Percentiles rank a stretch among this genome's conserved stretches.
These are phyloP conservation scores for Massariosphaeria phaeospora DNA, from an alignment of 495 filamentous ascomycete genomes.

Conservation along the genomic window DNA sequence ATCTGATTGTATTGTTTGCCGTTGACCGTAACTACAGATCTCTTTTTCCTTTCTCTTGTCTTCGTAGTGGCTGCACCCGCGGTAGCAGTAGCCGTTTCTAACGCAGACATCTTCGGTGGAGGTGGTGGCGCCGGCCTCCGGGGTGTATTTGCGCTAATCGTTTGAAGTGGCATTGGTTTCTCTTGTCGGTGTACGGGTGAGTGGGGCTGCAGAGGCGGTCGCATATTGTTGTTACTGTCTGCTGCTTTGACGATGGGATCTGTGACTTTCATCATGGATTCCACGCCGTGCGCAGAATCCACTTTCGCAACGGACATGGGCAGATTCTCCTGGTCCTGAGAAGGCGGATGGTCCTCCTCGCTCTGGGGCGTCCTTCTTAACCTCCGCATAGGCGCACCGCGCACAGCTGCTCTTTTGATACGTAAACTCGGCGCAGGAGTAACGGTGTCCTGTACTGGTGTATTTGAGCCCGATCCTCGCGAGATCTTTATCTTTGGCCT, in stretches of 20 bases:
- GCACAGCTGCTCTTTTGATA: conserved; percentile 31
- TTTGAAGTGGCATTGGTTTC: conserved; percentile 50
- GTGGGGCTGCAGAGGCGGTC: conserved; percentile 32
- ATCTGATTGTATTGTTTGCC: conserved; percentile 84
- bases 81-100: conserved; percentile 82
- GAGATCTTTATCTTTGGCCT: conserved; percentile 27
- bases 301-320: conserved; percentile 24
- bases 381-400: conserved; percentile 32
- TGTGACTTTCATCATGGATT: conserved; percentile 19
- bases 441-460: conserved; percentile 31
- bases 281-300: conserved; percentile 11
- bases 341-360: conserved; percentile 31
- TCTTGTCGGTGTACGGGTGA: conserved; percentile 53
- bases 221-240: conserved; percentile 10
- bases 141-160: conserved; percentile 76
- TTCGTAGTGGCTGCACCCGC: conserved; percentile 73
- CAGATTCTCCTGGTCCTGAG: conserved; percentile 35
- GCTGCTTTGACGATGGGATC: not conserved
- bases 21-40: conserved; percentile 78
- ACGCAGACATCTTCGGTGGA: conserved; percentile 88
- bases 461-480: conserved; percentile 26
- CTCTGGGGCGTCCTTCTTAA: conserved; percentile 31
- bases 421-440: conserved; percentile 33
- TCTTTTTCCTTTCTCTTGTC: conserved; percentile 60
- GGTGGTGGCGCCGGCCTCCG: conserved; percentile 70